Percentiles rank a stretch among this genome's conserved stretches.
phyloP scores from a whole-genome alignment of 2,329 filamentous ascomycete species.

The Cryphonectria naterciae region DNA sequence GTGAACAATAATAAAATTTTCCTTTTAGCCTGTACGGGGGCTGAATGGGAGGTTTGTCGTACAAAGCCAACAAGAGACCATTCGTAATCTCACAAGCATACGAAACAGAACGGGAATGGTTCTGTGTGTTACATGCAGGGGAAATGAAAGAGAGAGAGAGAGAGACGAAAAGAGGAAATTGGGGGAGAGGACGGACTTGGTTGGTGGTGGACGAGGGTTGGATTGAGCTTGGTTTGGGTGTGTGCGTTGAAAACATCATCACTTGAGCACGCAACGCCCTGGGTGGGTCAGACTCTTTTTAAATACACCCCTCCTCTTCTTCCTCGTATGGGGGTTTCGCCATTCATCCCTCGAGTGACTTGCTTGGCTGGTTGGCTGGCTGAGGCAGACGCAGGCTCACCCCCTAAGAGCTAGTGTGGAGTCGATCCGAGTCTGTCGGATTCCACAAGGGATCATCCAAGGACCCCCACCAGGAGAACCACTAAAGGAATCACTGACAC shows the following conservation, averaged over 20 bases:
- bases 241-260: too few species aligned
- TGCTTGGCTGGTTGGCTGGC: neutral
- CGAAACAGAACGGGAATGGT: neutral
- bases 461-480: neutral
- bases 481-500: neutral
- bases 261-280: too few species aligned
- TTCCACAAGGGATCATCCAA: neutral
- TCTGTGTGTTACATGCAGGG: too few species aligned
- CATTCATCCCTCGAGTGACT: neutral
- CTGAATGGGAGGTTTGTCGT: neutral
- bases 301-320: too few species aligned
- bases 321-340: too few species aligned
- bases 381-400: neutral
- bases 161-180: too few species aligned
- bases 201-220: too few species aligned
- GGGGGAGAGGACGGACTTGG: too few species aligned
- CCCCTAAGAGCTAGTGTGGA: slow-evolving; percentile 1
- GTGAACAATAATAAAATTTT: neutral
- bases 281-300: too few species aligned
- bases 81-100: neutral
- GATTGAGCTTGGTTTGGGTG: too few species aligned
- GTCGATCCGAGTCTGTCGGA: neutral
- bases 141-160: neutral
- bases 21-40: neutral
- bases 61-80: neutral